phyloP scores from a whole-genome alignment of 192 early-diverging fungal genomes.

The Coemansia sp. region DNA sequence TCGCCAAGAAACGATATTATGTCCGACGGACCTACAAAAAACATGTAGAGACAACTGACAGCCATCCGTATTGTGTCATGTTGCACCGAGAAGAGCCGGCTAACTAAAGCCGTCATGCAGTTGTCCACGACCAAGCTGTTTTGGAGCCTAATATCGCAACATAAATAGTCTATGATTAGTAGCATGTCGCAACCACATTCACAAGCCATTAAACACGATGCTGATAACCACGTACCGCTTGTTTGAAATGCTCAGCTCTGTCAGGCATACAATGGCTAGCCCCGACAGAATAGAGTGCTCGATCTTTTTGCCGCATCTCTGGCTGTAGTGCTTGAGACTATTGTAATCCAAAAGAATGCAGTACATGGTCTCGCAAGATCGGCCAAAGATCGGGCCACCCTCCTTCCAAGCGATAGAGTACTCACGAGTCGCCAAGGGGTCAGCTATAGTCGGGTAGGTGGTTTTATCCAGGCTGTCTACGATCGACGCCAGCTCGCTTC shows the following conservation, averaged over 20 bases:
- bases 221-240: constrained; percentile 24
- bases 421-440: background rate
- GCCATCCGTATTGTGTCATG: constrained; percentile 20
- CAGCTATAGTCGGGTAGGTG: constrained; percentile 28
- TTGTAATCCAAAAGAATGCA: constrained; percentile 5
- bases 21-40: constrained; percentile 14
- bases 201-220: background rate
- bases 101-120: constrained; percentile 16
- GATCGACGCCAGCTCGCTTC: background rate
- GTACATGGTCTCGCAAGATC: constrained; percentile 29
- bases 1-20: constrained; percentile 16
- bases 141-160: constrained; percentile 11
- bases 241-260: constrained; percentile 32
- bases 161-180: background rate
- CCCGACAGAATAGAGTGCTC: constrained; percentile 31
- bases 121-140: constrained; percentile 33
- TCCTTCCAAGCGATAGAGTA: constrained; percentile 22
- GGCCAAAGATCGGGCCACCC: constrained; percentile 35
- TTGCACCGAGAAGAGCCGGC: constrained; percentile 30
- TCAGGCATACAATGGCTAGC: constrained; percentile 24
- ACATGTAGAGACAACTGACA: constrained; percentile 13
- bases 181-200: background rate
- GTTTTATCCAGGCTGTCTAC: background rate
- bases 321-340: background rate
- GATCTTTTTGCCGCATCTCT: constrained; percentile 7